Evolutionary conservation across 106 monocot species (phyloP).

Genomic region (Amphibolis antarctica): DNA sequence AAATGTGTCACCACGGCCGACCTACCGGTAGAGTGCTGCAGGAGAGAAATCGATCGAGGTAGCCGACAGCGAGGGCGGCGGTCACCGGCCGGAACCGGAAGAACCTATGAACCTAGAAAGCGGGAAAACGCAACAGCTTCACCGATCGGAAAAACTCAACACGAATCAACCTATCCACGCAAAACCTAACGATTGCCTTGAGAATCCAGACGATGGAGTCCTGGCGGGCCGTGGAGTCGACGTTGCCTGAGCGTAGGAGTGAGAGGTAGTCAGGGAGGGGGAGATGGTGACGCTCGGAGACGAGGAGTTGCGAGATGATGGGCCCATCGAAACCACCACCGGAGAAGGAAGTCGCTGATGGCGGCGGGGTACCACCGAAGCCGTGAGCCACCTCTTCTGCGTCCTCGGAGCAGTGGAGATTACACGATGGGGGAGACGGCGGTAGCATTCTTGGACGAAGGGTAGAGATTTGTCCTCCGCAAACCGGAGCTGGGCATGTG

Average conservation of each 20-base stretch:
- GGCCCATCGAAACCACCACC: conserved; percentile 6
- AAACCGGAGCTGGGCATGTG: no score
- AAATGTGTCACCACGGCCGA: neutral
- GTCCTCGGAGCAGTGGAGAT: no score
- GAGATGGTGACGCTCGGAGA: conserved; percentile 29
- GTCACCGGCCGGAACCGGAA: conserved; percentile 51
- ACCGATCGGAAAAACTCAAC: neutral
- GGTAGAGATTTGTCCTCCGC: no score
- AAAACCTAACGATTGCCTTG: conserved; percentile 19
- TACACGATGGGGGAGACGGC: no score
- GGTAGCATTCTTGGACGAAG: no score
- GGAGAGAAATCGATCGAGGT: conserved; percentile 75
- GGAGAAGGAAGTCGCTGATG: conserved; percentile 4
- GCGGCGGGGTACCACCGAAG: neutral
- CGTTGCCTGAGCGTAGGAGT: conserved; percentile 15
- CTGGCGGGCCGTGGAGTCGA: conserved; percentile 40
- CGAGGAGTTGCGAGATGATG: conserved; percentile 22
- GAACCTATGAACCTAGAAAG: conserved; percentile 32
- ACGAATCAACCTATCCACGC: no score
- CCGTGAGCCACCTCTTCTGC: neutral
- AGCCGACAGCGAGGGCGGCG: conserved; percentile 46
- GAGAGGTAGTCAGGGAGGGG: conserved; percentile 31
- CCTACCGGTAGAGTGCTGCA: conserved; percentile 31
- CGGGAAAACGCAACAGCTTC: neutral
- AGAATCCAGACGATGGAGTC: conserved; percentile 64